Percentiles rank a stretch among this genome's conserved stretches.
These are phyloP conservation scores for Fusarium sp. DNA, from an alignment of 2,329 filamentous ascomycete species.

Conservation along the genomic window DNA sequence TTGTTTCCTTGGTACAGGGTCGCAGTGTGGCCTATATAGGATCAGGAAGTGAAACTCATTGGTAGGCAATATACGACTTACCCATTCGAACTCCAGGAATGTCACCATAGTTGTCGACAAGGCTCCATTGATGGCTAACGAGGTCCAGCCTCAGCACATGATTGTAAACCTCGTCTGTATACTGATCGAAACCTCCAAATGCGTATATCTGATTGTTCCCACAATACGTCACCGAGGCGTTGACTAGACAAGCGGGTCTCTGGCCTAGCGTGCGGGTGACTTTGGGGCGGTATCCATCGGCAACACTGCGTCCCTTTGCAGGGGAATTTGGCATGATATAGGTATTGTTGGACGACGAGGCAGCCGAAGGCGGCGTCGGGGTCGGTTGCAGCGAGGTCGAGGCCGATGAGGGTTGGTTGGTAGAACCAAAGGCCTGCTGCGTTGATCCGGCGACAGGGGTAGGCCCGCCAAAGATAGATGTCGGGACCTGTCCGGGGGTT, in stretches of 20 bases:
- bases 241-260: conserved; percentile 93
- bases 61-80: conserved; percentile 58
- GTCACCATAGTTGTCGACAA: conserved; percentile 98
- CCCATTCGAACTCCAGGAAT: conserved; percentile 98
- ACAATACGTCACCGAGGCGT: conserved; percentile 98
- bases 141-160: conserved; percentile 94
- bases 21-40: conserved; percentile 83
- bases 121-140: conserved; percentile 89
- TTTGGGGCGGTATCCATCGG: conserved; percentile 86
- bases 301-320: conserved; percentile 73
- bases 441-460: conserved; percentile 48
- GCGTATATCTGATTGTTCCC: conserved; percentile 98
- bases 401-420: conserved; percentile 50
- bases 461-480: conserved; percentile 65
- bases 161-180: conserved; percentile 99
- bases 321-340: conserved; percentile 94
- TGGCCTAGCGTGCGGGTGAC: conserved; percentile 84
- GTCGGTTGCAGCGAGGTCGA: conserved; percentile 47
- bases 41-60: conserved; percentile 19
- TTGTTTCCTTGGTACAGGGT: conserved; percentile 95
- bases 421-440: conserved; percentile 46
- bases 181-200: conserved; percentile 98
- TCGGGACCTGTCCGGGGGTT: conserved; percentile 59
- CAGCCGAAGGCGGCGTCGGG: conserved; percentile 45
- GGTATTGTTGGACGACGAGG: conserved; percentile 76